These are phyloP conservation scores for Boletales sp. DNA, from an alignment of 768 basidiomycete genomes.

Conservation along the genomic window DNA sequence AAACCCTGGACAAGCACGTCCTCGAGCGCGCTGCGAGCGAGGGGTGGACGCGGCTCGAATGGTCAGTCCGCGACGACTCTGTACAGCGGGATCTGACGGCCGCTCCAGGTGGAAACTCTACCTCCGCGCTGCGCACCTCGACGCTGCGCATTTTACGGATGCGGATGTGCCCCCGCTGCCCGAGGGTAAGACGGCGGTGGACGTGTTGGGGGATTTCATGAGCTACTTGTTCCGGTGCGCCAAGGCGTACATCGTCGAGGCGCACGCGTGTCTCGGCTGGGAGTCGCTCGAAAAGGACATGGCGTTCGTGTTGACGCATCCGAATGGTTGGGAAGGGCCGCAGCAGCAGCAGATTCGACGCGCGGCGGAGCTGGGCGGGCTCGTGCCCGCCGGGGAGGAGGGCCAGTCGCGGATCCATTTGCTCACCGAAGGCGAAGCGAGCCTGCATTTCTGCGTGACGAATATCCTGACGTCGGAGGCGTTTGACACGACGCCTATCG, in stretches of 20 bases:
- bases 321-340: conserved; percentile 59
- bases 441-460: conserved; percentile 46
- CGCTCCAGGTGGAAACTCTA: conserved; percentile 32
- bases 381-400: conserved; percentile 39
- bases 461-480: conserved; percentile 37
- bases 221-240: conserved; percentile 41
- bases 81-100: too few species aligned
- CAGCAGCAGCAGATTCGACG: conserved; percentile 54
- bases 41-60: conserved; percentile 41
- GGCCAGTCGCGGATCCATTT: conserved; percentile 44
- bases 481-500: conserved; percentile 6
- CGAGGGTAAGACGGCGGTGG: too few species aligned
- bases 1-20: conserved; percentile 33
- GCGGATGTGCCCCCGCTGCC: conserved; percentile 22
- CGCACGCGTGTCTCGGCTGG: conserved; percentile 41
- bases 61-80: conserved; percentile 19
- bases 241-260: conserved; percentile 41
- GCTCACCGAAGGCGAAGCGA: conserved; percentile 62
- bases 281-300: conserved; percentile 37
- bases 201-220: conserved; percentile 34
- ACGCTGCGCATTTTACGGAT: conserved; percentile 20
- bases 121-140: conserved; percentile 29
- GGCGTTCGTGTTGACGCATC: conserved; percentile 54
- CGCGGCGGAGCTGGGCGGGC: conserved; percentile 47
- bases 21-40: conserved; percentile 34